Base-by-base conservation (phyloP, 352 stramenopile species). In the Phytophthora lateralis region DNA sequence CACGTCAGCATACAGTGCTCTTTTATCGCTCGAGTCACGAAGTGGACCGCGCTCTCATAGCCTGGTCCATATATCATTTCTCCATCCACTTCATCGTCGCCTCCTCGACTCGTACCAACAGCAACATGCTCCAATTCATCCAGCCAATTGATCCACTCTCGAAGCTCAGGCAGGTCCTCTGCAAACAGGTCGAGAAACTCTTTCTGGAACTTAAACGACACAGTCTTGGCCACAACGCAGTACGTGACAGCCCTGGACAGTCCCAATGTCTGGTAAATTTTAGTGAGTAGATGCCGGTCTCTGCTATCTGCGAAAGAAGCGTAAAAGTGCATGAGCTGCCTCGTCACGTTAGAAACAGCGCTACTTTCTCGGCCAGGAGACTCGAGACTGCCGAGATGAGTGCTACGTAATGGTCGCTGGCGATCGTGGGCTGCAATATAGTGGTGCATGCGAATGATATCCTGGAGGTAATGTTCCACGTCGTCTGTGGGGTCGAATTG, bases 161-260 rank as follows among this genome's bases (percentile, higher is more conserved):
- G 67, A 18, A 90, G 61, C 20, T 82, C 68, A 2, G 71, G 60
- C 2, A 71, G 42, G 12, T 83, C 69, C 1, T 81, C 59, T 2
- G 63, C 61, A 30, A 89, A 90, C n/a, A 86, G 41, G 4, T 72
- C 65, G 11, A 85, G 77, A n/a, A 84, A 68, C 12, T 85, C 81
- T 38, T 85, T 79, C 57, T 84, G 78, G 27, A 72, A 63, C 44
- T 76, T 83, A 41, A 80, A 63, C 2, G 78, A 38, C 4, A 90
- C 29, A 5, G 69, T 74, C 11, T 60, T 48, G 2, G 64, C 74
- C 18, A 90, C 55, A 8, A 57, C 26, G 35, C 76, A 85, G 49
- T 84, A 84, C 20, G 68, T 70, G 37, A 66, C 49, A 10, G 62
- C 67, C 12, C 71, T 49, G 9, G 63, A 42, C 6, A 71, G 49